phyloP scores from a whole-genome alignment of 2,329 filamentous ascomycete species.

The Laburnicola sp. region DNA sequence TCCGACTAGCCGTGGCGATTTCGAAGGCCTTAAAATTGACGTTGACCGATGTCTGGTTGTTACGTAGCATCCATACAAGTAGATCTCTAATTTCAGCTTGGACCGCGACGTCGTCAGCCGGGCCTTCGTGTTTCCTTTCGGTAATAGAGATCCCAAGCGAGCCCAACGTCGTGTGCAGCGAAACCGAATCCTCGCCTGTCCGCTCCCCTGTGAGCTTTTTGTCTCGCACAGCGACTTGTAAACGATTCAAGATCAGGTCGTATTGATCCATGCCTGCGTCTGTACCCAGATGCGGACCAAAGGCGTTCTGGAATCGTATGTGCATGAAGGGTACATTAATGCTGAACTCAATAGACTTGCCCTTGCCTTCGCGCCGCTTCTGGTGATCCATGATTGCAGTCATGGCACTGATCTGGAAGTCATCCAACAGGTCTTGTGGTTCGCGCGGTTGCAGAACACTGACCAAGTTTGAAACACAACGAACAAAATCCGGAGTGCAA shows the following conservation, averaged over 20 bases:
- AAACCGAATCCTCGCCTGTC: conserved; percentile 52
- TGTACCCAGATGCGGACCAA: conserved; percentile 39
- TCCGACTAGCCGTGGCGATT: conserved; percentile 71
- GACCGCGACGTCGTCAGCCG: conserved; percentile 66
- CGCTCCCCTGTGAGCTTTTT: conserved; percentile 42
- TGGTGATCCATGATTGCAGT: conserved; percentile 70
- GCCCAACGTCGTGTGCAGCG: conserved; percentile 68
- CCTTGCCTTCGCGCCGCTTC: conserved; percentile 66
- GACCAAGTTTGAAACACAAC: conserved; percentile 66
- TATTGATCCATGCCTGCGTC: conserved; percentile 70
- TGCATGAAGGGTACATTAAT: conserved; percentile 71
- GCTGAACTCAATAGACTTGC: conserved; percentile 69
- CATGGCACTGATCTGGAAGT: conserved; percentile 77
- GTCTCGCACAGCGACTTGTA: conserved; percentile 41
- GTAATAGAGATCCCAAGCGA: conserved; percentile 68
- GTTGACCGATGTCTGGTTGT: conserved; percentile 69
- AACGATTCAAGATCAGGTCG: conserved; percentile 62
- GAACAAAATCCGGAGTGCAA: conserved; percentile 71
- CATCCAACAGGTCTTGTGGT: conserved; percentile 78
- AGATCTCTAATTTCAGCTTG: conserved; percentile 62
- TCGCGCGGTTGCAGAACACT: conserved; percentile 68
- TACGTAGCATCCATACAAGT: conserved; percentile 70
- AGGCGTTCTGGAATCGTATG: conserved; percentile 69
- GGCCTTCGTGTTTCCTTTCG: conserved; percentile 62
- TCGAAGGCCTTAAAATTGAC: conserved; percentile 72